A percentile compares a stretch with the other conserved stretches of the same genome.
Conservation (phyloP, 2,329 filamentous ascomycete genomes). For the Neodidymelliopsis sp. region DNA sequence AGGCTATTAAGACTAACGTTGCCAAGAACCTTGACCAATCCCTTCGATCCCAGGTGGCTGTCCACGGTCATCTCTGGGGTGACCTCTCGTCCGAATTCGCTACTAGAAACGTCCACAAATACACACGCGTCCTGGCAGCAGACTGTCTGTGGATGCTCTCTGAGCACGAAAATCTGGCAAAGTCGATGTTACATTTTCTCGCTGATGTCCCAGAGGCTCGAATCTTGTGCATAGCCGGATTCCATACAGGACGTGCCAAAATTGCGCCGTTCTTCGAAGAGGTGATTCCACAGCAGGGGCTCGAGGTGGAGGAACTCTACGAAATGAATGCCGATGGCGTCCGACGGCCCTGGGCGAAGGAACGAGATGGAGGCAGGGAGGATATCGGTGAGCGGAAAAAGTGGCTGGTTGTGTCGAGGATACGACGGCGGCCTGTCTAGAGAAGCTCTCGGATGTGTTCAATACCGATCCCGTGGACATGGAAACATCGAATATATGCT, state of each 20-base stretch:
- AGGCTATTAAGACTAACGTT: conserved; percentile 66
- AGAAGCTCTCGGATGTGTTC: background rate
- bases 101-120: conserved; percentile 50
- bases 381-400: conserved; percentile 69
- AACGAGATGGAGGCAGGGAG: conserved; percentile 66
- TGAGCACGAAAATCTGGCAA: conserved; percentile 72
- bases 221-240: conserved; percentile 72
- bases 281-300: conserved; percentile 54
- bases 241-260: conserved; percentile 73
- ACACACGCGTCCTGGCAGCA: conserved; percentile 71
- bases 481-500: conserved; percentile 9
- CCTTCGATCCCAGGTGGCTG: conserved; percentile 49
- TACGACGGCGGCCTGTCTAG: conserved; percentile 28
- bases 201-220: conserved; percentile 54
- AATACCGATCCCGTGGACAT: no score
- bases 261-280: conserved; percentile 71
- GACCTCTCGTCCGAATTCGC: conserved; percentile 56
- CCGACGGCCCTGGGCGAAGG: conserved; percentile 65
- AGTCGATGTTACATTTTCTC: conserved; percentile 70
- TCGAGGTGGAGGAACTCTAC: conserved; percentile 71
- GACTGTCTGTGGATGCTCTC: conserved; percentile 80
- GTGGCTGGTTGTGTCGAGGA: conserved; percentile 69
- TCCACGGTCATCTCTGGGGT: conserved; percentile 73
- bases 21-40: conserved; percentile 56
- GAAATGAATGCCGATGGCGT: conserved; percentile 72